Conservation (phyloP, 805 yeast genomes). For the Dipodascus geniculatus region DNA sequence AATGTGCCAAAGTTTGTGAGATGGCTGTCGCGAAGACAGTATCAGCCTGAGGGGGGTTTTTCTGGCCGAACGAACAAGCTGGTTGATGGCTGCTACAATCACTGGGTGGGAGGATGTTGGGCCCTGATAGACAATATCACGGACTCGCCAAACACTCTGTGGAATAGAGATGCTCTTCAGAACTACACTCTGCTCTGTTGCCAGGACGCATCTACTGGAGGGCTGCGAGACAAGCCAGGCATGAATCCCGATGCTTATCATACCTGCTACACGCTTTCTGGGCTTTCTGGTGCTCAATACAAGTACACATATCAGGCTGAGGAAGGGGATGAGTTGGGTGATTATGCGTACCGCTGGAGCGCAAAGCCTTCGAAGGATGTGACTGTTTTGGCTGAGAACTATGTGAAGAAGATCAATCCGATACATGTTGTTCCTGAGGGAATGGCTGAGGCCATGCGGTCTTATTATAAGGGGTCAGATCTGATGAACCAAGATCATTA, state of each 20-base stretch:
- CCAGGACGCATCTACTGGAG: conserved; percentile 53
- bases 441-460: conserved; percentile 27
- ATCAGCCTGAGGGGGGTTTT: conserved; percentile 69
- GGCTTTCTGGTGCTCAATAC: conserved; percentile 53
- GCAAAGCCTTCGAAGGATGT: conserved; percentile 12
- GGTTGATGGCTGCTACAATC: conserved; percentile 93
- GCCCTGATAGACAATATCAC: conserved; percentile 49
- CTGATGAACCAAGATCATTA: neutral
- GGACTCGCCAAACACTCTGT: conserved; percentile 19
- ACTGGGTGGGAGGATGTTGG: conserved; percentile 82
- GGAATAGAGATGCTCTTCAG: conserved; percentile 45
- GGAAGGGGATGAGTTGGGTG: conserved; percentile 14
- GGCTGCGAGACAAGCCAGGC: conserved; percentile 83
- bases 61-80: conserved; percentile 85
- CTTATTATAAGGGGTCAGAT: too few species aligned
- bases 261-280: conserved; percentile 73
- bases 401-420: conserved; percentile 36
- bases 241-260: conserved; percentile 77
- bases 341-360: conserved; percentile 24
- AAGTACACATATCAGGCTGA: conserved; percentile 21
- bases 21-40: conserved; percentile 70
- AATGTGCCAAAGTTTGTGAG: conserved; percentile 37
- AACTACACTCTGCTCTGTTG: conserved; percentile 66
- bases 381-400: conserved; percentile 5
- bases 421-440: conserved; percentile 47